phyloP scores from a whole-genome alignment of 2,329 filamentous ascomycete genomes.

The Aspergillus versicolor region DNA sequence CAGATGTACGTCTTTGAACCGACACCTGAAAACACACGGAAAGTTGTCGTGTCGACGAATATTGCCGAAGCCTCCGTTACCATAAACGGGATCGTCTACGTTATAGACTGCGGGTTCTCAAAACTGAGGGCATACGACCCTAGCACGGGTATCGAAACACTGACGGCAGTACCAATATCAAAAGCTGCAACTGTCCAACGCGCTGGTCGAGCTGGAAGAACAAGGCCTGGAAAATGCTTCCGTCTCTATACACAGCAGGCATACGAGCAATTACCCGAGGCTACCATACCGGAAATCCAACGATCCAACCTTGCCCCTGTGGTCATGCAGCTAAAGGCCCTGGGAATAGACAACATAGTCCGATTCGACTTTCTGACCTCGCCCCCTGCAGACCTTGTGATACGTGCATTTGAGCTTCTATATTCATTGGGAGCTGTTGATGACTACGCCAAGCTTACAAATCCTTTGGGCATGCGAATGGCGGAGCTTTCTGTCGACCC shows the following conservation, averaged over 20 bases:
- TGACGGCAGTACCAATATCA: slow-evolving; percentile 79
- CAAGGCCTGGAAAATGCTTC: slow-evolving; percentile 89
- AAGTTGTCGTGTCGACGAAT: slow-evolving; percentile 91
- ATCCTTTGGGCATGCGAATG: slow-evolving; percentile 84
- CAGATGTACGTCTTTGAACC: slow-evolving; percentile 95
- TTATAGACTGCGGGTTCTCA: slow-evolving; percentile 87
- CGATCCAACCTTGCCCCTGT: slow-evolving; percentile 85
- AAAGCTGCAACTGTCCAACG: slow-evolving; percentile 92
- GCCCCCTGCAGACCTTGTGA: slow-evolving; percentile 80
- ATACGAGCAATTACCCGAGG: slow-evolving; percentile 65
- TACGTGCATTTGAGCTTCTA: slow-evolving; percentile 82
- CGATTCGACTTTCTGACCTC: slow-evolving; percentile 86
- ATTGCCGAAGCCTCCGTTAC: slow-evolving; percentile 96
- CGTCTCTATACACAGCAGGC: slow-evolving; percentile 80
- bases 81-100: slow-evolving; percentile 86
- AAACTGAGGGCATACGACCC: slow-evolving; percentile 87
- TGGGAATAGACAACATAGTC: slow-evolving; percentile 92
- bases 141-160: slow-evolving; percentile 77
- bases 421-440: slow-evolving; percentile 85
- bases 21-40: slow-evolving; percentile 75
- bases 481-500: slow-evolving; percentile 90
- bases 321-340: slow-evolving; percentile 86
- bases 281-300: slow-evolving; percentile 86
- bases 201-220: slow-evolving; percentile 85
- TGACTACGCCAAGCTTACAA: slow-evolving; percentile 84